Evolutionary conservation across 2,329 filamentous ascomycete species (phyloP).

Genomic region (Fusarium citri): DNA sequence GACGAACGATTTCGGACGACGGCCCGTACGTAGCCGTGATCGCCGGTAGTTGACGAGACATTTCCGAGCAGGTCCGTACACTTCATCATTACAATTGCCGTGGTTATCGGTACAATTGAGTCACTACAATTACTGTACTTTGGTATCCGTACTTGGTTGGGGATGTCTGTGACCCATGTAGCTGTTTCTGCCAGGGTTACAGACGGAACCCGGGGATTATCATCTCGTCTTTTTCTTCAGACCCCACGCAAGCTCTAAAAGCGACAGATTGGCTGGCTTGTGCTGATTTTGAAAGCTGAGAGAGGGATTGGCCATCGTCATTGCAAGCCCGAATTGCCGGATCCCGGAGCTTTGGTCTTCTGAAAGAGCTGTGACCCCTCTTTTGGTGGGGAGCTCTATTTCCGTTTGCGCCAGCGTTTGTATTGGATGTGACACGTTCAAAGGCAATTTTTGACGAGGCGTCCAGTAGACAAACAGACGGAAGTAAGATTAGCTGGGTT

Average conservation of each 20-base stretch:
- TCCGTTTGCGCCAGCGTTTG: background rate
- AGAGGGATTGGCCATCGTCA: background rate
- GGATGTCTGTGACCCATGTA: conserved; percentile 3
- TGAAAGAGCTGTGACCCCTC: background rate
- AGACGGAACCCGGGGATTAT: conserved; percentile 8
- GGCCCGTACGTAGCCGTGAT: conserved; percentile 36
- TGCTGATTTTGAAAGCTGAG: background rate
- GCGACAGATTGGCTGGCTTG: conserved; percentile 6
- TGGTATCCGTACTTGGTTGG: background rate
- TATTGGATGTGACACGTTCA: background rate
- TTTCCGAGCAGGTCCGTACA: conserved; percentile 19
- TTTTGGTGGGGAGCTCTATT: background rate
- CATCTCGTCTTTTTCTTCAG: conserved; percentile 1
- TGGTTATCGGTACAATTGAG: background rate
- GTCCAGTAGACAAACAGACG: background rate
- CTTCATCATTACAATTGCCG: background rate
- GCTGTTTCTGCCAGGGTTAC: background rate
- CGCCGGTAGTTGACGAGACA: conserved; percentile 28
- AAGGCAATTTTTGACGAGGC: background rate
- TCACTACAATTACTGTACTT: background rate
- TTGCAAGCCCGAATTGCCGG: conserved; percentile 19
- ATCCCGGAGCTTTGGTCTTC: conserved; percentile 6
- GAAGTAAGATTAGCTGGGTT: background rate
- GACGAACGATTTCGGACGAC: conserved; percentile 15
- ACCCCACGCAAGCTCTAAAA: conserved; percentile 3